A percentile compares a stretch with the other conserved stretches of the same genome.
These are phyloP conservation scores for Suhomyces prunicola DNA, from an alignment of 805 yeast genomes.

Conservation along the genomic window DNA sequence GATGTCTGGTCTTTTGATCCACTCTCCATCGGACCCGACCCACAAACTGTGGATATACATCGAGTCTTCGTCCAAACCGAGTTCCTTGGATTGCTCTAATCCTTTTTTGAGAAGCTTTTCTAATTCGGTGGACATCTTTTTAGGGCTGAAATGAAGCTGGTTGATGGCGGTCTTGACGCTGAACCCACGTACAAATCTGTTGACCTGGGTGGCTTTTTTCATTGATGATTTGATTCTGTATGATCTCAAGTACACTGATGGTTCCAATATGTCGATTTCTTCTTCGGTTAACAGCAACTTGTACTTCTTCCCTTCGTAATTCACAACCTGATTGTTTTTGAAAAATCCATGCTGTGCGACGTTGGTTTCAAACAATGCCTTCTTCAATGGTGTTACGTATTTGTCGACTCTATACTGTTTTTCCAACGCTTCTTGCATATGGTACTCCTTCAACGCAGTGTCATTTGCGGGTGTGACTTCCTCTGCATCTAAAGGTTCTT, in stretches of 20 bases:
- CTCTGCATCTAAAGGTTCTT: conserved; percentile 7
- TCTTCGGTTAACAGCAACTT: conserved; percentile 54
- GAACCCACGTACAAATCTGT: conserved; percentile 72
- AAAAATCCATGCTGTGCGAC: conserved; percentile 65
- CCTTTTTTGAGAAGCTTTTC: conserved; percentile 74
- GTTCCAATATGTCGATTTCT: conserved; percentile 80
- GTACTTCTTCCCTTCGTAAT: conserved; percentile 45
- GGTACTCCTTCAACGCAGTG: conserved; percentile 45
- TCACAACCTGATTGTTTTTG: conserved; percentile 55
- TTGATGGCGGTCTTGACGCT: conserved; percentile 78
- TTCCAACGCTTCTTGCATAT: conserved; percentile 41
- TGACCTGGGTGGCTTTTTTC: conserved; percentile 80
- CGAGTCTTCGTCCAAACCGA: conserved; percentile 57
- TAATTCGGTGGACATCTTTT: conserved; percentile 74
- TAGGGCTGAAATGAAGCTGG: conserved; percentile 84
- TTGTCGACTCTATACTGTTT: conserved; percentile 50
- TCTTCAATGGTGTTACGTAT: conserved; percentile 69
- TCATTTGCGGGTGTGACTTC: conserved; percentile 30
- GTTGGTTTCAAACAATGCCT: conserved; percentile 56
- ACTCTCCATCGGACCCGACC: conserved; percentile 86
- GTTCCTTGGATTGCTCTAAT: conserved; percentile 58
- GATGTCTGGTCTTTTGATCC: conserved; percentile 67
- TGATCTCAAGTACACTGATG: conserved; percentile 78
- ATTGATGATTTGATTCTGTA: conserved; percentile 81
- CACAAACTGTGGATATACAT: conserved; percentile 78